Base-by-base conservation (phyloP, 176 grass and related monocot genomes). In the Avena insularis region DNA sequence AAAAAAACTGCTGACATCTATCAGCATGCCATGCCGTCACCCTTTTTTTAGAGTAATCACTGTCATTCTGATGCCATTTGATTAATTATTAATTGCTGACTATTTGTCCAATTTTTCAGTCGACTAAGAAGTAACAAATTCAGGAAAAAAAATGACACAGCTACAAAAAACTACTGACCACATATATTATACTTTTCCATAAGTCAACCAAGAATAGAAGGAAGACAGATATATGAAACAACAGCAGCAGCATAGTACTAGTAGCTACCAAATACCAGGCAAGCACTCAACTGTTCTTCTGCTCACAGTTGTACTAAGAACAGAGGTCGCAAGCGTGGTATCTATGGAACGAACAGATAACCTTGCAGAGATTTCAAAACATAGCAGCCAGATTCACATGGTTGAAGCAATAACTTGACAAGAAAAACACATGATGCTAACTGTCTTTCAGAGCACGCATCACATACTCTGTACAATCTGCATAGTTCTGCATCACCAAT, bases 1-100 rank as follows among this genome's bases (percentile, higher is more conserved):
- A 25, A 25, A 25, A 25, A 25, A 25, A 91, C 83, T 71, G 78
- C 49, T 87, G 89, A 91, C 85, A 84, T 91, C 62, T 68, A 19
- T 29, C 20, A 2, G 35, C 27, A 1, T 35, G 33, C 33, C 33
- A 35, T 35, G 33, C 33, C 33, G 3, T 35, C 33, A 4, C 75
- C 9, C 23, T 0, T 29, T 9, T 61, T 11, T 11, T 20, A 43
- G 33, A 12, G 59, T 13, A 64, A 20, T n/a, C 14, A 31, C 40
- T 43, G 40, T 43, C 40, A 43, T 43, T 43, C 40, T 43, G 40
- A 43, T 43, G 40, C 40, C 40, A 43, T 43, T 43, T 43, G 40
- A 43, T 43, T 43, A 6, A 43, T 43, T 43, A 43, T 1, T 6
- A 43, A 6, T 43, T 43, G 40, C 40, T 43, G 40, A 43, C 5